Conservation (phyloP, 2,329 filamentous ascomycete species). For the Pseudogymnoascus sp. region DNA sequence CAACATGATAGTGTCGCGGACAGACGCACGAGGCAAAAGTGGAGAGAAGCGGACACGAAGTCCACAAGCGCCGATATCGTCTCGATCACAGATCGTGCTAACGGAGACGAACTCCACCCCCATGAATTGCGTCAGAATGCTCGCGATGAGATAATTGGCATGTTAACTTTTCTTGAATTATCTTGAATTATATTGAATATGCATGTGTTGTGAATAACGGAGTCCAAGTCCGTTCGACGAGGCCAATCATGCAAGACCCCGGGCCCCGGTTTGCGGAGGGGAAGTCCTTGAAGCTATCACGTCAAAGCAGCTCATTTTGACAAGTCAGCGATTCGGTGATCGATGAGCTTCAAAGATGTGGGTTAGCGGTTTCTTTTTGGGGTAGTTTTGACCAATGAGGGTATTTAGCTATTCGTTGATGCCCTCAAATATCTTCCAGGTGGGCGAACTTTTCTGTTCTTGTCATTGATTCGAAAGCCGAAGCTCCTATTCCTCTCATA, state of each 20-base stretch:
- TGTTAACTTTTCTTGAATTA: neutral
- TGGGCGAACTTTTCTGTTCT: neutral
- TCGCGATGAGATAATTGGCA: neutral
- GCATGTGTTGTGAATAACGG: neutral
- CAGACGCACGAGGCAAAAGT: neutral
- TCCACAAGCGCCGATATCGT: slow-evolving; percentile 6
- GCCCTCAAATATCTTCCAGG: neutral
- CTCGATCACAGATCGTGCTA: neutral
- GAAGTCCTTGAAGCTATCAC: slow-evolving; percentile 3
- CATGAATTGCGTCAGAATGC: neutral
- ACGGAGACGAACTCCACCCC: slow-evolving; percentile 1
- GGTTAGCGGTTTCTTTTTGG: neutral
- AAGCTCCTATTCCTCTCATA: neutral
- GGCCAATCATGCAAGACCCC: neutral
- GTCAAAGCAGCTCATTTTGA: slow-evolving; percentile 7
- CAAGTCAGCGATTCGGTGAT: neutral
- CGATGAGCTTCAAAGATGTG: neutral
- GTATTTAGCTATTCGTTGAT: neutral
- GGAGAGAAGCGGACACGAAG: neutral
- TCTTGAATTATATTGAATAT: neutral
- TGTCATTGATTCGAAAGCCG: neutral
- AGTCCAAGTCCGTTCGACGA: slow-evolving; percentile 3
- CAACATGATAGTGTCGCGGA: neutral
- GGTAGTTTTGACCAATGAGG: neutral
- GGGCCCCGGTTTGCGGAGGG: neutral